phyloP scores from a whole-genome alignment of 768 basidiomycete species.

The Saitozyma podzolica region DNA sequence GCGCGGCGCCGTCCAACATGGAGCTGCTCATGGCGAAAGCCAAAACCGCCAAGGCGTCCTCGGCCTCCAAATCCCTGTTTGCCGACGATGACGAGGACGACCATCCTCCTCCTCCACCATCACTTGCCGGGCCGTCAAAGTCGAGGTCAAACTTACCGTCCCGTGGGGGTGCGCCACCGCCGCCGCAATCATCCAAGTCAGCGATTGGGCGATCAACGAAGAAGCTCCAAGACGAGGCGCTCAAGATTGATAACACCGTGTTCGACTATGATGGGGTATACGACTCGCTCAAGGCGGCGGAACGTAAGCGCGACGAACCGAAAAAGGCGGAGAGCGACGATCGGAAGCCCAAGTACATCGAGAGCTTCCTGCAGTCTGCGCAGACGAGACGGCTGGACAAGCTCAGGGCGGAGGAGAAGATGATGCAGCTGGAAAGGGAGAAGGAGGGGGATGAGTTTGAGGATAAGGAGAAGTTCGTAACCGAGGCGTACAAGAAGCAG shows the following conservation, averaged over 20 bases:
- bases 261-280: constrained; percentile 96
- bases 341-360: constrained; percentile 95
- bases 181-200: constrained; percentile 1
- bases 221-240: constrained; percentile 67
- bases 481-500: constrained; percentile 94
- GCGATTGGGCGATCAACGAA: constrained; percentile 25
- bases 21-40: constrained; percentile 41
- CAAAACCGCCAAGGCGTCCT: constrained; percentile 34
- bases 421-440: constrained; percentile 90
- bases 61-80: constrained; percentile 61
- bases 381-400: constrained; percentile 85
- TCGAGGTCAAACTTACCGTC: neutral
- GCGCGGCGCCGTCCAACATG: constrained; percentile 37
- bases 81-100: constrained; percentile 59
- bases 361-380: constrained; percentile 72
- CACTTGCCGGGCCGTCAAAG: constrained; percentile 49
- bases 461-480: constrained; percentile 97
- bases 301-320: constrained; percentile 67
- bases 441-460: constrained; percentile 87
- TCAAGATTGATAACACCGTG: constrained; percentile 73
- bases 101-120: constrained; percentile 64
- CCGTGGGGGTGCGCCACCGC: neutral
- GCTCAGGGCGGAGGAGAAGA: constrained; percentile 93
- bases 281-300: constrained; percentile 90
- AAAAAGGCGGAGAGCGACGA: constrained; percentile 75